Evolutionary conservation across 495 filamentous ascomycete genomes (phyloP), one percentile per base, ranked within the genome.

Genomic region (Jackrogersella minutella): DNA sequence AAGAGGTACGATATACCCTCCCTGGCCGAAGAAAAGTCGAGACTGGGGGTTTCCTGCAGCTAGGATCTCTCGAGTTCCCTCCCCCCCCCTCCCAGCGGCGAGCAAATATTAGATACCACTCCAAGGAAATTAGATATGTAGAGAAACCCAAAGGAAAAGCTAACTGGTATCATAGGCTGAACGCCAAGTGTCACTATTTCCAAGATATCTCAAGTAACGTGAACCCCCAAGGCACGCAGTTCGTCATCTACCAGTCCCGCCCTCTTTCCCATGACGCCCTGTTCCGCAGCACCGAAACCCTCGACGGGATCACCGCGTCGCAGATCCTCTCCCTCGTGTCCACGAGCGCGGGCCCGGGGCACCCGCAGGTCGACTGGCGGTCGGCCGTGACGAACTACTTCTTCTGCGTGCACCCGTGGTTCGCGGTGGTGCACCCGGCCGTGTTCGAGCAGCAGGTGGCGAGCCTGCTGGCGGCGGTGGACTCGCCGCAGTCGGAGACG

Each of bases 141-240:
- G 7, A 33, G 26, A 11, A 21, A 17, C 0, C 10, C 2, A 19
- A 16, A 10, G 10, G n/a, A n/a, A 24, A 64, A 47, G 19, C 72
- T 72, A 58, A 73, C 49, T 7, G 13, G 19, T 2, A 13, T 14
- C 16, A 39, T 36, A 76, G 73, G 44, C 63, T 76, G 2, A 70
- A 72, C 56, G 68, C 74, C 0, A 74, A 70, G 49, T 76, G 74
- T 37, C 65, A 70, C 41, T 76, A 76, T 46, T 57, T 71, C 28
- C 72, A 74, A 39, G 74, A 74, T 8, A 33, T 52, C 30, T 44
- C 69, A 3, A 60, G 64, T 36, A 70, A 54, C 36, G 17, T 50
- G 19, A 64, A 55, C 43, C 22, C 62, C 14, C 49, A 58, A 14
- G 53, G 47, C 22, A 47, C 66, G 5, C 60, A 71, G 51, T 68